A percentile compares a stretch with the other conserved stretches of the same genome.
Conservation (phyloP, 306 rosid species). For the Fagus sylvatica region DNA sequence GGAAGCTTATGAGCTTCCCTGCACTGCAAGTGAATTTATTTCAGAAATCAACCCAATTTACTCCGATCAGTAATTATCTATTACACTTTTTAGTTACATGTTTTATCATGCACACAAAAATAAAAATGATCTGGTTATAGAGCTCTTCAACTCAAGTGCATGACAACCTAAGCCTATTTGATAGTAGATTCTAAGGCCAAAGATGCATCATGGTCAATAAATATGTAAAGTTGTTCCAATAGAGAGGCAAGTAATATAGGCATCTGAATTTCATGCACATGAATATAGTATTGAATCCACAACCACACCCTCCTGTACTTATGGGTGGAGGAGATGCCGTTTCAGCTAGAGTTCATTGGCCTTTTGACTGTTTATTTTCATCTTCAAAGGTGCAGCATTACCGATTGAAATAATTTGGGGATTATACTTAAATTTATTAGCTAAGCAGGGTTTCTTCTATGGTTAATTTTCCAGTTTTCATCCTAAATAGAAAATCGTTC, state of each 20-base stretch:
- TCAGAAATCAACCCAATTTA: slow-evolving; percentile 65
- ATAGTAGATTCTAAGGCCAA: not conserved
- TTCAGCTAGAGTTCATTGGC: too few relatives aligned
- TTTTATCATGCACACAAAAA: not conserved
- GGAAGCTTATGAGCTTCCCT: slow-evolving; percentile 75
- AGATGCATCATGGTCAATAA: slow-evolving; percentile 7
- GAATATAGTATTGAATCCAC: too few relatives aligned
- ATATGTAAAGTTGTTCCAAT: not conserved
- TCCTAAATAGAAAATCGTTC: too few relatives aligned
- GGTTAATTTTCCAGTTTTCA: too few relatives aligned
- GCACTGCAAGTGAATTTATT: slow-evolving; percentile 64
- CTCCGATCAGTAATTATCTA: slow-evolving; percentile 53
- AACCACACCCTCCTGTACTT: too few relatives aligned
- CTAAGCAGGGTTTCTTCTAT: too few relatives aligned
- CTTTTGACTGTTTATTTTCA: too few relatives aligned
- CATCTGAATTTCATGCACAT: not conserved
- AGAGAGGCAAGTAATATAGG: too few relatives aligned
- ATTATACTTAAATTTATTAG: too few relatives aligned
- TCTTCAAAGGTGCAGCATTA: too few relatives aligned
- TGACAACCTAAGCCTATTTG: not conserved
- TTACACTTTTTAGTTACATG: slow-evolving; percentile 16
- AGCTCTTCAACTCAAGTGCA: not conserved
- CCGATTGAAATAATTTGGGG: too few relatives aligned
- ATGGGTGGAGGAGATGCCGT: too few relatives aligned
- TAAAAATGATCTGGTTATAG: not conserved